Conservation (phyloP, 345 rosid genomes). For the Moricandia arvensis region DNA sequence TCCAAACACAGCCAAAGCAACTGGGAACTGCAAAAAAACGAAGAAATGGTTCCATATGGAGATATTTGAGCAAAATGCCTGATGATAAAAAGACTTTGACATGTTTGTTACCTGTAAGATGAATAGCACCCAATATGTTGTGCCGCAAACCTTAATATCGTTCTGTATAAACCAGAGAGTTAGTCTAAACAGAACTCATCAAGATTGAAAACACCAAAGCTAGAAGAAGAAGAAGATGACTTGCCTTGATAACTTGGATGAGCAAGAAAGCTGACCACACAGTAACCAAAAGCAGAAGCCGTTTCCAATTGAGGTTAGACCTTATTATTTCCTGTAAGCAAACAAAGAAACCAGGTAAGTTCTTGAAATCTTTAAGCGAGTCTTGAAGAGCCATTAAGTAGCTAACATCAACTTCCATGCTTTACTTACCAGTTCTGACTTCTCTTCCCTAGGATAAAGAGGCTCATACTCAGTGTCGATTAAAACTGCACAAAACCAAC, state of each 20-base stretch:
- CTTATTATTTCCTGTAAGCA: constrained; percentile 57
- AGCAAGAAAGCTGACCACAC: constrained; percentile 75
- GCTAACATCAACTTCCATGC: constrained; percentile 2
- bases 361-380: constrained; percentile 10
- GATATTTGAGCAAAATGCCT: not conserved
- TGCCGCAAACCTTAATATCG: constrained; percentile 60
- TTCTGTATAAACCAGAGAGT: constrained; percentile 49
- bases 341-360: not conserved
- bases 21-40: constrained; percentile 55
- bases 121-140: constrained; percentile 78
- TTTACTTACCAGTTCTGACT: constrained; percentile 58
- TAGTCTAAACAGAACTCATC: constrained; percentile 5
- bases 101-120: constrained; percentile 60
- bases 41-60: not conserved
- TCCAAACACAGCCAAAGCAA: constrained; percentile 58
- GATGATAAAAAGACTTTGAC: not conserved
- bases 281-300: constrained; percentile 44
- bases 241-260: constrained; percentile 72
- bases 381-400: not conserved
- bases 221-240: not conserved
- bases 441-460: constrained; percentile 64
- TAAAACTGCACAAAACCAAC: constrained; percentile 48
- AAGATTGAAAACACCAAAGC: not conserved
- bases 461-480: constrained; percentile 79
- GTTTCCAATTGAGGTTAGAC: constrained; percentile 73